Conservation (phyloP, 169 alveolate genomes). For the Eimeria necatrix region DNA sequence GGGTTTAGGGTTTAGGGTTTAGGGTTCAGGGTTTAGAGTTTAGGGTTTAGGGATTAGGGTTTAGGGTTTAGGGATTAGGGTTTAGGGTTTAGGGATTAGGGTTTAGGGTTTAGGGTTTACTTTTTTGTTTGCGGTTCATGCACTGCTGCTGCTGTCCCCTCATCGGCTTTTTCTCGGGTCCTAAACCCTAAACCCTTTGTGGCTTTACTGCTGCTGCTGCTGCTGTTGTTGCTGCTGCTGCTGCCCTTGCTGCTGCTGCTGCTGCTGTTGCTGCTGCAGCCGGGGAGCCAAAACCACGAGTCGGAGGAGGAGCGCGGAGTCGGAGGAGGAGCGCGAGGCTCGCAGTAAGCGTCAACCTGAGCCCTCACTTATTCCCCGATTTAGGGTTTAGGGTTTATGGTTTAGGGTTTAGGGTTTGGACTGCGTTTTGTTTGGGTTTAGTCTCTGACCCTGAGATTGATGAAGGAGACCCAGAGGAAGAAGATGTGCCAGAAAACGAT, state of each 20-base stretch:
- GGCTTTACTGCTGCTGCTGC: slow-evolving; percentile 8
- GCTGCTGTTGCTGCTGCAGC: slow-evolving; percentile 51
- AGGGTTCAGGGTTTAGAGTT: no score
- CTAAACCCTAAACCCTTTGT: no score
- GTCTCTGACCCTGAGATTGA: slow-evolving; percentile 11
- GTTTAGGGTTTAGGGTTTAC: not conserved
- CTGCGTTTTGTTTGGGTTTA: not conserved
- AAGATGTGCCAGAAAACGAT: not conserved
- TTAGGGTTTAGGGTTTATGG: slow-evolving; percentile 20
- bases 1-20: no score
- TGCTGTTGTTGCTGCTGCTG: not conserved
- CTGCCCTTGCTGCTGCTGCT: slow-evolving; percentile 18
- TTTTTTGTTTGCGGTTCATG: not conserved
- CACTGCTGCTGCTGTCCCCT: not conserved
- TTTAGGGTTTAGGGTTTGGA: slow-evolving; percentile 28
- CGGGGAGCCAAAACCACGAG: not conserved
- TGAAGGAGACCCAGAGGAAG: slow-evolving; percentile 26
- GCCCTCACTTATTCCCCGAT: not conserved
- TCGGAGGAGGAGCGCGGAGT: no score
- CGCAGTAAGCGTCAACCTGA: not conserved
- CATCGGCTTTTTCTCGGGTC: no score
- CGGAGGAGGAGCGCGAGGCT: slow-evolving; percentile 32
- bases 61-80: no score
- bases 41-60: no score
- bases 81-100: no score